Evolutionary conservation across 768 basidiomycete genomes (phyloP).

Genomic region (Strobilomyces echinocephalus): DNA sequence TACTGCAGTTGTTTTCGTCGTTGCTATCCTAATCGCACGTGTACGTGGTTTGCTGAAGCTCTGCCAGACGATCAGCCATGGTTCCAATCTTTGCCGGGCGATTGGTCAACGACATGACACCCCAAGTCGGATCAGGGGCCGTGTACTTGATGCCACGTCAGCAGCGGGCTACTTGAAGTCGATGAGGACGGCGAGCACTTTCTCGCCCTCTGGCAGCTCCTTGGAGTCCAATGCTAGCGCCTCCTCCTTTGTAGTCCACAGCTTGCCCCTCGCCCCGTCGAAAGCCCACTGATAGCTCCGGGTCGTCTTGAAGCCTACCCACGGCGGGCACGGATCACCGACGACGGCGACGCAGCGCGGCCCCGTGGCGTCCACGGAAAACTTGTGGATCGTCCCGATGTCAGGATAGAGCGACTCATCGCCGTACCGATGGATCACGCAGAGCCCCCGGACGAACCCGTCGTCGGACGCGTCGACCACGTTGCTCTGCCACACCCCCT

Average conservation of each 20-base stretch:
- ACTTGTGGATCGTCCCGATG: conserved; percentile 8
- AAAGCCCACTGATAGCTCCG: conserved; percentile 6
- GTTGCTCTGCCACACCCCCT: conserved; percentile 11
- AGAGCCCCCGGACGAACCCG: conserved; percentile 15
- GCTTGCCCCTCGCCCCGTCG: conserved; percentile 10
- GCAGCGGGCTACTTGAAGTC: conserved; percentile 15
- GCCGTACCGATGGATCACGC: neutral
- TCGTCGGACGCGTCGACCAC: conserved; percentile 13
- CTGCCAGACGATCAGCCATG: neutral
- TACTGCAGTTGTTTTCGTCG: neutral
- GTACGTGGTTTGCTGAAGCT: neutral
- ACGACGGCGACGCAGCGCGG: conserved; percentile 8
- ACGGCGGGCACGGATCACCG: conserved; percentile 10
- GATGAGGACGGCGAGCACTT: conserved; percentile 6
- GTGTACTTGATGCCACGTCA: too few species aligned
- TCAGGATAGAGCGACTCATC: neutral
- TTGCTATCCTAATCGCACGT: neutral
- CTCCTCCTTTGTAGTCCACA: conserved; percentile 11
- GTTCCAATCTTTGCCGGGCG: too few species aligned
- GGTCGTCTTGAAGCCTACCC: neutral
- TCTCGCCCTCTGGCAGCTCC: conserved; percentile 1
- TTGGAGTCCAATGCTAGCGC: neutral
- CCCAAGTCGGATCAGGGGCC: too few species aligned
- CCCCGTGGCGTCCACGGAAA: conserved; percentile 17
- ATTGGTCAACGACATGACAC: too few species aligned